Base-by-base conservation (phyloP, 768 basidiomycete genomes). In the Lactarius akahatsu region DNA sequence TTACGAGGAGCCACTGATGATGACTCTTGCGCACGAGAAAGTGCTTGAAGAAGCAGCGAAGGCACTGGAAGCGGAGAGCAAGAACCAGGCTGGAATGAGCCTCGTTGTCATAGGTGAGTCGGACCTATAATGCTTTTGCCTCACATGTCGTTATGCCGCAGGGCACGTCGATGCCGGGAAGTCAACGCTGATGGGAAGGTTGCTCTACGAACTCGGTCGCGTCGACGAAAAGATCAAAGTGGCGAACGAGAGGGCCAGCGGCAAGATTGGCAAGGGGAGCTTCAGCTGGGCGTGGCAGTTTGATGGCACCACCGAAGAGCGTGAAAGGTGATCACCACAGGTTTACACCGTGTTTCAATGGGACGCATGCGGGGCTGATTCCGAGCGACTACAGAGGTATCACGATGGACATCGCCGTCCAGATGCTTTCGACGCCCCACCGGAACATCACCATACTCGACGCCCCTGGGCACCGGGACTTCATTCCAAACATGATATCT, bases 111-210 rank as follows among this genome's bases (percentile, higher is more conserved):
- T 99, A 52, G 97, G 96, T 96, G 66, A 45, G 70, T n/a, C 10
- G 11, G n/a, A 10, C 36, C 23, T 13, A 58, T 18, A 20, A 20
- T 32, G n/a, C 10, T 36, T 47, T 15, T 52, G 30, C 52, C 40
- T 32, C 23, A n/a, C 8, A 58, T 32, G 34, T 38, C 66, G 15
- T 58, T 67, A 61, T 41, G 68, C 30, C 40, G 3, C 71, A 98
- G 96, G 97, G 45, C 97, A 99, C 73, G 97, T 99, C 67, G 97
- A 99, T 78, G 97, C 97, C 20, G 97, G 97, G 30, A 99, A 99
- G 77, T 97, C 95, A 5, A 99, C 97, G 1, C 78, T 99, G 32
- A 98, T 98, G 94, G 97, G 97, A 1, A 82, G 96, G 63, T 73
- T 99, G 65, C 73, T 98, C 60, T 98, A 98, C 75, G 97, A 98